Base-by-base conservation (phyloP, 2,329 filamentous ascomycete species). In the Trichoderma koningii region DNA sequence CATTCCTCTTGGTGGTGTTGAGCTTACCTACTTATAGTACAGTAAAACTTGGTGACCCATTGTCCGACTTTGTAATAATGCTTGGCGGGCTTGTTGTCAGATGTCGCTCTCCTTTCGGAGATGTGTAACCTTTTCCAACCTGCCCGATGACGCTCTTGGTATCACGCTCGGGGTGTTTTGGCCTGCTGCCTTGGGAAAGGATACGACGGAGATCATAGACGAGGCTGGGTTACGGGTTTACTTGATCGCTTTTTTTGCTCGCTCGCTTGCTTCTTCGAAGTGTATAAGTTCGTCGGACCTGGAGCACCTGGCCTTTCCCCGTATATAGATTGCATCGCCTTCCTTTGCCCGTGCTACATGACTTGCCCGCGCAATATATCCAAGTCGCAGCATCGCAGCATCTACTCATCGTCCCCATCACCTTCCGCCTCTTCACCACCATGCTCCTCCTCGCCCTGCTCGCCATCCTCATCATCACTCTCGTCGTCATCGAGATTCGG, bases 401-500 rank as follows among this genome's bases (percentile, higher is more conserved):
- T 21, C 23, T 34, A 26, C 9, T 42, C 30, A 14, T 26, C n/a
- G 17, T 50, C 28, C 4, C 28, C 42, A 30, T 63, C 41, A n/a
- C 56, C 56, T 19, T 55, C 44, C n/a, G 44, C 48, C 21, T 55
- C 48, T 3, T 21, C 64, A 9, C 55, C 63, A 3, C 59, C 44
- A 28, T 64, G 60, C 38, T 68, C 51, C 21, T 64, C 53, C 12
- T 64, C 59, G 34, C 66, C 67, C 2, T 66, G 69, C 1, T 73
- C 74, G 0, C 74, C 75, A 0, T 76, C 77, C 0, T 76, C 76
- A 5, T 76, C 77, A 12, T 74, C 74, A 9, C 73, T 73, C 15
- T 79, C 78, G 12, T 79, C 78, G 15, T 81, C 81, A 7, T 79
- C 82, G 5, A 74, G 47, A 14, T 73, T 75, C 2, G 81, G 82